These are phyloP conservation scores for Maudiozyma barnettii DNA, from an alignment of 805 yeast species.

Conservation along the genomic window DNA sequence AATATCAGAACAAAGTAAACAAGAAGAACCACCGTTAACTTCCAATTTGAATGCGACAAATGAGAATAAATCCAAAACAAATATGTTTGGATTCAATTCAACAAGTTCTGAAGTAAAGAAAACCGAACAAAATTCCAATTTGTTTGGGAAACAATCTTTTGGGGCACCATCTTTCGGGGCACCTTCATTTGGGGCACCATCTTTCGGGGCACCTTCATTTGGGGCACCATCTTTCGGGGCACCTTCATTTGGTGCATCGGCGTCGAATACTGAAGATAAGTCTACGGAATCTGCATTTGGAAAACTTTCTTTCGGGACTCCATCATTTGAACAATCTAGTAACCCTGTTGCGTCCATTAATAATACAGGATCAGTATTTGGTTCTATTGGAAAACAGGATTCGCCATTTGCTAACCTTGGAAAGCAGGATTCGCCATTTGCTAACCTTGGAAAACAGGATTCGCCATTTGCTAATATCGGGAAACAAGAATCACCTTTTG, in stretches of 20 bases:
- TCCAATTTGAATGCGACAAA: no score
- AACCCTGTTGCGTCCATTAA: background rate
- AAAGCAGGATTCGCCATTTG: constrained; percentile 1
- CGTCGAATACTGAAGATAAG: constrained; percentile 12
- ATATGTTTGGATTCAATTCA: no score
- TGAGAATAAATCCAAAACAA: no score
- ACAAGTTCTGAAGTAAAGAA: no score
- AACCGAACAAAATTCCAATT: background rate
- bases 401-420: background rate
- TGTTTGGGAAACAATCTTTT: constrained; percentile 3
- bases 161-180: constrained; percentile 2
- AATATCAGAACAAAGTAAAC: no score
- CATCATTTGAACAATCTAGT: constrained; percentile 14
- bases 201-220: background rate
- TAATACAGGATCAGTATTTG: background rate
- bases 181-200: constrained; percentile 6
- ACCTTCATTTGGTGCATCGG: constrained; percentile 11
- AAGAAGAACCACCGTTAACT: no score
- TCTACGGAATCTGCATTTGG: constrained; percentile 11
- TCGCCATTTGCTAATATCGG: background rate
- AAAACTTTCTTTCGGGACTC: constrained; percentile 16
- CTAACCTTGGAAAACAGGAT: background rate
- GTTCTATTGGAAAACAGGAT: background rate
- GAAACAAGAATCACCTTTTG: background rate
- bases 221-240: background rate